Conservation (phyloP, 1,284 basidiomycete genomes). For the Prillingera fragicola region DNA sequence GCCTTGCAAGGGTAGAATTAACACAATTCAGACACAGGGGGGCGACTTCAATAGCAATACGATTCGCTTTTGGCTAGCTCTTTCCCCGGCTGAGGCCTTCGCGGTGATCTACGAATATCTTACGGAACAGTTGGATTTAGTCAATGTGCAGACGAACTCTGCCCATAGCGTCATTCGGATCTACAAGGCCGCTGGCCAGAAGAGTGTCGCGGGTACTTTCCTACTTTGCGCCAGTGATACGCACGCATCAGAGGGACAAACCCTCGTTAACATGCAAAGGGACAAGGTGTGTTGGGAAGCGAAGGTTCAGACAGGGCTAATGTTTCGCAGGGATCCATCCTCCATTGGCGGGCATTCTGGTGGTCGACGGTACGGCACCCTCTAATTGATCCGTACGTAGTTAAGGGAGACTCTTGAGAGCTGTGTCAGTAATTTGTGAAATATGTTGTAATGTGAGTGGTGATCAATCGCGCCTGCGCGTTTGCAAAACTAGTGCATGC, state of each 20-base stretch:
- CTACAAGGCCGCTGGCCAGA: conserved; percentile 34
- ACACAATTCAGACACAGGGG: conserved; percentile 34
- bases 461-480: no score
- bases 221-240: conserved; percentile 28
- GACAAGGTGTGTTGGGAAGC: conserved; percentile 26
- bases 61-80: conserved; percentile 43
- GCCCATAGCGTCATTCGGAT: conserved; percentile 21
- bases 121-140: conserved; percentile 11
- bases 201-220: conserved; percentile 34
- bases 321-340: conserved; percentile 33
- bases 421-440: no score
- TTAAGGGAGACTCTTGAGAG: conserved; percentile 28
- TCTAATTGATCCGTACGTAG: conserved; percentile 34
- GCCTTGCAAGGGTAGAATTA: no score
- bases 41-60: conserved; percentile 38
- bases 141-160: conserved; percentile 19
- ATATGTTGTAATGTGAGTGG: no score
- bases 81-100: conserved; percentile 25
- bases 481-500: no score
- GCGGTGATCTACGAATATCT: conserved; percentile 28
- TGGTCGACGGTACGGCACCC: conserved; percentile 37
- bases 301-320: neutral
- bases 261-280: conserved; percentile 36
- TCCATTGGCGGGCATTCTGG: conserved; percentile 47
- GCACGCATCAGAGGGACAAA: conserved; percentile 29